Base-by-base conservation (phyloP, 1,284 basidiomycete genomes). In the Cystobasidium slooffiae region DNA sequence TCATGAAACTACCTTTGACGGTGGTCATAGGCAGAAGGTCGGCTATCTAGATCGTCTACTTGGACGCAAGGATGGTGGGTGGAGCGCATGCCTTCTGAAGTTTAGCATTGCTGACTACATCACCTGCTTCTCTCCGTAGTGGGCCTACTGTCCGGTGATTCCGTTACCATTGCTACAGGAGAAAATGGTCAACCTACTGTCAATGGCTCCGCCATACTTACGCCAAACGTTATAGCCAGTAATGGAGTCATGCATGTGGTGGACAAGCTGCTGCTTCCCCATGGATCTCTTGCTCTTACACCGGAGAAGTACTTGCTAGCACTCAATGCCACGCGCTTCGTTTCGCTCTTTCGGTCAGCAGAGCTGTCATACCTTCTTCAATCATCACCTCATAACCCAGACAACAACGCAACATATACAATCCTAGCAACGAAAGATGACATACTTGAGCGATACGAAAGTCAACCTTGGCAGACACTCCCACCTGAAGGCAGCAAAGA, bases 171-270 rank as follows among this genome's bases (percentile, higher is more conserved):
- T 58, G 82, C 85, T 3, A 83, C 85, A 16, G 82, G 86, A 31
- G 81, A 86, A 3, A 85, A 88, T 64, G 80, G 82, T 8, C 86
- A 86, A 75, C 86, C 89, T 39, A 85, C 81, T 31, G 85, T 95
- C 51, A 91, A 90, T 59, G 85, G 86, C 37, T 66, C 70, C 4
- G 39, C 47, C 10, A 64, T 73, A n/a, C 37, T 56, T 6, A 46
- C 49, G 14, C 87, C 88, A 5, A 94, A 97, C 80, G 88, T 95
- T 56, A 93, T 94, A 78, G 93, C 93, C 2, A 90, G 91, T n/a
- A 97, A 97, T 78, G 94, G 84, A 80, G 97, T 98, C 53, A 82
- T 98, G 22, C 97, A 99, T 82, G 87, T 94, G 56, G 87, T 99
- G 52, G 91, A 91, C 9, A 87, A 88, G 14, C 86, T 99, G 24